phyloP scores from a whole-genome alignment of 495 filamentous ascomycete species.

The Penicillium malachiteum region DNA sequence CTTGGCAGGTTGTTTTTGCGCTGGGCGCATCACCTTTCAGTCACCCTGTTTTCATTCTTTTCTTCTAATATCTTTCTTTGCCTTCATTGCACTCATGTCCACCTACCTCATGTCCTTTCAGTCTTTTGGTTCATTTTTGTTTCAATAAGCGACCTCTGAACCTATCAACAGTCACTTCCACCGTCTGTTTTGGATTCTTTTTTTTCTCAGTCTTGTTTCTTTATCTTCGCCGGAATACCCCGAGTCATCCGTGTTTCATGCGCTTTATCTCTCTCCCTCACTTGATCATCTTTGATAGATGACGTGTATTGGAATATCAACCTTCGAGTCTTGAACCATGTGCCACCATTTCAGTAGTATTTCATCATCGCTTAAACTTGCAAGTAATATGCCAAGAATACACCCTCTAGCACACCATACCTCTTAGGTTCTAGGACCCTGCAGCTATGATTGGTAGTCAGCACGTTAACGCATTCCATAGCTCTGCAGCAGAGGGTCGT shows the following conservation, averaged over 20 bases:
- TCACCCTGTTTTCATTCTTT: slow-evolving; percentile 14
- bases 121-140: slow-evolving; percentile 3
- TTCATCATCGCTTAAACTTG: slow-evolving; percentile 1
- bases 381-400: slow-evolving; percentile 1
- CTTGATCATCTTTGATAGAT: slow-evolving; percentile 15
- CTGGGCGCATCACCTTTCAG: slow-evolving; percentile 25
- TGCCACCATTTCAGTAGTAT: not conserved
- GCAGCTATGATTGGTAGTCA: slow-evolving; percentile 16
- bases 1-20: slow-evolving; percentile 14
- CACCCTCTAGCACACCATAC: not conserved
- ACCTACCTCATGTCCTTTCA: slow-evolving; percentile 6
- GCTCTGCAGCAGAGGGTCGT: slow-evolving; percentile 20
- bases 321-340: slow-evolving; percentile 5
- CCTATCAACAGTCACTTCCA: slow-evolving; percentile 10
- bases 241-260: slow-evolving; percentile 21
- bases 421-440: not conserved
- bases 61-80: not conserved
- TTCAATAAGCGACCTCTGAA: slow-evolving; percentile 8
- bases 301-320: slow-evolving; percentile 18
- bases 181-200: slow-evolving; percentile 11
- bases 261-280: slow-evolving; percentile 4
- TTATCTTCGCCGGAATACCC: slow-evolving; percentile 27
- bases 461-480: slow-evolving; percentile 13
- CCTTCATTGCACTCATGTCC: slow-evolving; percentile 9
- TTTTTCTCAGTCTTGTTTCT: slow-evolving; percentile 10